Percentiles rank a stretch among this genome's conserved stretches.
Evolutionary conservation across 2,329 filamentous ascomycete species (phyloP).

Genomic region (Aspergillus ochraceoroseus): DNA sequence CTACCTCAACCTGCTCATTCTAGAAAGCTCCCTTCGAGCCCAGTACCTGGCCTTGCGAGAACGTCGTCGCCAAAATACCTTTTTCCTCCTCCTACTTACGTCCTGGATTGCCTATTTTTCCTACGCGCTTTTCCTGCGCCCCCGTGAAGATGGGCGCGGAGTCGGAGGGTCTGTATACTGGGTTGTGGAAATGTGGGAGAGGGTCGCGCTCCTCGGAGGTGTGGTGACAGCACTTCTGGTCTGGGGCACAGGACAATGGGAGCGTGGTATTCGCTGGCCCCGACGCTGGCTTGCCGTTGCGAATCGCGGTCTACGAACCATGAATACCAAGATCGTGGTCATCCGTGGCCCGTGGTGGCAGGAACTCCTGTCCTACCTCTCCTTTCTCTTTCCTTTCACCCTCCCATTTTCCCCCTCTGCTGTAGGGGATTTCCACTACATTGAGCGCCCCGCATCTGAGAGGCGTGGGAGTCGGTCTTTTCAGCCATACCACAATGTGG

Average conservation of each 20-base stretch:
- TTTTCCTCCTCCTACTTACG: conserved; percentile 75
- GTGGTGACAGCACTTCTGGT: conserved; percentile 80
- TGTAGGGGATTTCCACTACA: conserved; percentile 68
- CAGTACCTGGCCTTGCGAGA: conserved; percentile 90
- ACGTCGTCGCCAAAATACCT: conserved; percentile 83
- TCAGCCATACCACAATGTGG: conserved; percentile 51
- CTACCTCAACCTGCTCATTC: conserved; percentile 94
- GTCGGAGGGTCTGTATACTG: conserved; percentile 94
- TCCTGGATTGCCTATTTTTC: conserved; percentile 80
- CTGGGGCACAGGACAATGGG: conserved; percentile 95
- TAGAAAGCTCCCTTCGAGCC: conserved; percentile 86
- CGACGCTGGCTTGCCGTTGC: conserved; percentile 82
- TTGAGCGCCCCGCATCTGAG: conserved; percentile 55
- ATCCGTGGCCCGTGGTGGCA: conserved; percentile 77
- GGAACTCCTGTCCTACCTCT: conserved; percentile 66
- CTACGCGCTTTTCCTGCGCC: conserved; percentile 89
- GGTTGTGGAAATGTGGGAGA: conserved; percentile 85
- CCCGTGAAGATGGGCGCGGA: conserved; percentile 87
- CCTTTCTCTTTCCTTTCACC: conserved; percentile 73
- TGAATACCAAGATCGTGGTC: conserved; percentile 95
- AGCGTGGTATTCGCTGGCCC: conserved; percentile 90
- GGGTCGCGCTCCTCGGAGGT: conserved; percentile 85
- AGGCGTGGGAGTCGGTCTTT: conserved; percentile 38
- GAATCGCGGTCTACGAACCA: conserved; percentile 81
- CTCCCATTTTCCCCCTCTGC: conserved; percentile 58